Evolutionary conservation across 306 rosid species (phyloP), one percentile per base, ranked within the genome.

Genomic region (Citrullus amarus): DNA sequence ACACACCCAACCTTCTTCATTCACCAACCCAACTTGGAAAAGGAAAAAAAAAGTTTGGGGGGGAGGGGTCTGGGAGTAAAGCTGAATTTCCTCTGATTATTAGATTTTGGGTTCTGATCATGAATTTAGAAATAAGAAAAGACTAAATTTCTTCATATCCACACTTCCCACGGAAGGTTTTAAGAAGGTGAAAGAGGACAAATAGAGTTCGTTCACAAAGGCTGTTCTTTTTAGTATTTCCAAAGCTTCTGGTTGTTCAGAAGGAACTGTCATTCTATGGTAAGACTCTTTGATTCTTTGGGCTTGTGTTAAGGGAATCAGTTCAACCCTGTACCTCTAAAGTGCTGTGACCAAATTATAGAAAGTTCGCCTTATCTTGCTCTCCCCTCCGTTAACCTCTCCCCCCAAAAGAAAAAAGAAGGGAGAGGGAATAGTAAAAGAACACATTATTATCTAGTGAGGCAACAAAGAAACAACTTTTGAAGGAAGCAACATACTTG

Each of bases 401-500:
- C 5, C 18, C 50, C 32, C 16, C 30, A 18, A 9, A 38, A 1
- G 10, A n/a, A 39, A 67, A 10, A 66, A 38, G 30, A 38, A 38
- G 9, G 54, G n/a, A 71, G 41, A 71, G 20, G 28, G 43, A 72
- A 50, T 72, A 11, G 76, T 13, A 48, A 71, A 25, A 28, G 9
- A 48, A 71, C 41, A 22, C 58, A 70, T 43, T 12, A 70, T 69
- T 20, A 66, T 8, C 58, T 13, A 48, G 25, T 74, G 15, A 54
- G 60, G 93, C 88, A 60, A 87, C 25, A 48, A 65, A 78, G 81
- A 48, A 65, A 63, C 46, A 3, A 88, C 73, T 18, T 82, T 12
- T 13, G 63, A 78, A 62, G 56, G 43, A 36, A 48, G 75, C 30
- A 65, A 65, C 81, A 30, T 53, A 78, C 81, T 78, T 65, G 81